Base-by-base conservation (phyloP, 1,284 basidiomycete genomes). In the Cutaneotrichosporon sp. region DNA sequence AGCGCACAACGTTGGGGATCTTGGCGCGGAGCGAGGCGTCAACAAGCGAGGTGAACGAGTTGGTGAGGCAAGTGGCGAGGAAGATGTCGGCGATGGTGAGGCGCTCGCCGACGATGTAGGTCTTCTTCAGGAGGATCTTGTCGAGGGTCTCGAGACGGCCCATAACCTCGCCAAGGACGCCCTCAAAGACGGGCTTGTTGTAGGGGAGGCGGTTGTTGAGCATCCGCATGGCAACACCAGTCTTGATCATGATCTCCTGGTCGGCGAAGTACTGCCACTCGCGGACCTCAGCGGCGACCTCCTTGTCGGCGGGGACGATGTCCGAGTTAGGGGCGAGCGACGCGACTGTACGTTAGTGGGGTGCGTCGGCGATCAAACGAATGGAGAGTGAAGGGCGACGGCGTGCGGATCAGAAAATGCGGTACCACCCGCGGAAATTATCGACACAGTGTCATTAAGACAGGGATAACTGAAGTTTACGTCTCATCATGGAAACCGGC, bases 71-170 rank as follows among this genome's bases (percentile, higher is more conserved):
- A 50, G 84, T 80, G 51, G 89, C 91, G 70, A 92, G 71, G 72
- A 83, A 81, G 81, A 98, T 81, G 77, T 99, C 96, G 70, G 94
- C 96, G 60, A 96, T 85, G 66, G 94, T 92, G 84, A 98, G 89
- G 73, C 95, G 91, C 81, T 98, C 92, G 74, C 89, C 89, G 63
- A 94, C 93, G 73, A 97, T 86, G 87, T 89, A 98, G 61, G 96
- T 99, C 76, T 87, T 87, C 67, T 86, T 84, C 64, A 85, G 80
- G 75, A 98, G 87, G 82, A 90, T 85, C 58, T 83, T 80, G 76
- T 98, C 87, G 69, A 98, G 84, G 70, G 86, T 58, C 49, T 69
- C 58, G 47, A 81, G 69, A 62, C 76, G 72, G 52, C 56, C 49
- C 50, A 67, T 59, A 60, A 77, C 56, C 65, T 69, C 69, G 58